A percentile compares a stretch with the other conserved stretches of the same genome.
phyloP scores from a whole-genome alignment of 768 basidiomycete species.

The Hygrocybe coccinea region DNA sequence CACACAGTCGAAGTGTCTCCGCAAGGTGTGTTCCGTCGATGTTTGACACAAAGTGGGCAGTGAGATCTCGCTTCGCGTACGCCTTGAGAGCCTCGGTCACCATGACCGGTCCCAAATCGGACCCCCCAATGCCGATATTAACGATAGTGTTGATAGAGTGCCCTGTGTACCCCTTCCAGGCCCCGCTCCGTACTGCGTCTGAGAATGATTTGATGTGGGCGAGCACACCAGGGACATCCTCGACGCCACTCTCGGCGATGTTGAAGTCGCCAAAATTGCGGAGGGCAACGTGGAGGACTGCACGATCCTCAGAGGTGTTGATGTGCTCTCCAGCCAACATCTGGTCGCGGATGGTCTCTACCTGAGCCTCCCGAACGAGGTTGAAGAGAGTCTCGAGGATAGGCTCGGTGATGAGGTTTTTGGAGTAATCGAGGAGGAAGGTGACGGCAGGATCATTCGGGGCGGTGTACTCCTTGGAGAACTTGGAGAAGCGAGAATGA shows the following conservation, averaged over 20 bases:
- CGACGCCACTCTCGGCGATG: conserved; percentile 75
- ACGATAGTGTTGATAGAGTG: conserved; percentile 92
- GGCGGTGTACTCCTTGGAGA: conserved; percentile 72
- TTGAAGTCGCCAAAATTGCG: conserved; percentile 73
- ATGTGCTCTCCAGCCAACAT: conserved; percentile 97
- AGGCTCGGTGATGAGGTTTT: conserved; percentile 87
- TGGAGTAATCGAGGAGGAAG: conserved; percentile 93
- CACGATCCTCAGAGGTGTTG: conserved; percentile 97
- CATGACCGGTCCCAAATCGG: conserved; percentile 98
- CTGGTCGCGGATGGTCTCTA: conserved; percentile 80
- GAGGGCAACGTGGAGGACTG: conserved; percentile 92
- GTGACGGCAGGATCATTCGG: conserved; percentile 62
- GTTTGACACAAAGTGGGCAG: conserved; percentile 89
- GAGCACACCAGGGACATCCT: conserved; percentile 79
- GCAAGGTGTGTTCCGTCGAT: conserved; percentile 97
- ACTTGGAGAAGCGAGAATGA: conserved; percentile 79
- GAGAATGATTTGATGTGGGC: conserved; percentile 90
- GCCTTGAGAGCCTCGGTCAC: conserved; percentile 95
- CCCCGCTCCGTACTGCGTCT: conserved; percentile 75
- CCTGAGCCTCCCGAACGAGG: conserved; percentile 79
- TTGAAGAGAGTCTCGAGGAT: conserved; percentile 72
- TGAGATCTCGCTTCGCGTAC: conserved; percentile 86
- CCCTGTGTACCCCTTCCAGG: conserved; percentile 97
- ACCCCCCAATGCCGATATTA: conserved; percentile 98
- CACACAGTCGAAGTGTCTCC: conserved; percentile 73